Percentiles rank a stretch among this genome's conserved stretches.
phyloP scores from a whole-genome alignment of 2,329 filamentous ascomycete species.

The Talaromyces albobiverticillius region DNA sequence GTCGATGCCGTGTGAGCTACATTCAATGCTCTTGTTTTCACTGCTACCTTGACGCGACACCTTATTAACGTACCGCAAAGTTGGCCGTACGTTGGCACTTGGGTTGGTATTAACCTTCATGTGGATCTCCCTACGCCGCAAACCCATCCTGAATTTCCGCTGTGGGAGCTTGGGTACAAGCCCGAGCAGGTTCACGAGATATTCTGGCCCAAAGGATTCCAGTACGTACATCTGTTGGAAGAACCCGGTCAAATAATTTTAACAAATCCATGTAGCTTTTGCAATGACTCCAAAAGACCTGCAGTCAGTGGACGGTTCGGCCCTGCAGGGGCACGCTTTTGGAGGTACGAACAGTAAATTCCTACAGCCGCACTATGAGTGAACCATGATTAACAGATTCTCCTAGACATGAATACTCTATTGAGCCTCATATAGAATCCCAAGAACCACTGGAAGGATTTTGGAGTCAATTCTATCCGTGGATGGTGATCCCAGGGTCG shows the following conservation, averaged over 20 bases:
- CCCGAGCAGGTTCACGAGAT: slow-evolving; percentile 26
- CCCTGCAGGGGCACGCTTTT: too few species aligned
- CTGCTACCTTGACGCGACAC: slow-evolving; percentile 27
- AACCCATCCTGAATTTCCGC: slow-evolving; percentile 26
- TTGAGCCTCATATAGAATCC: too few species aligned
- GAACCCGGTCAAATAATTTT: too few species aligned
- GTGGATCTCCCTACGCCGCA: slow-evolving; percentile 23
- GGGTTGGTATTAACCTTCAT: slow-evolving; percentile 28
- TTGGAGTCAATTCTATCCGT: too few species aligned
- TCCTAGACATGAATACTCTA: too few species aligned
- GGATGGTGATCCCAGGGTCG: too few species aligned
- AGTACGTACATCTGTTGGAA: too few species aligned
- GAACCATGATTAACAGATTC: not conserved
- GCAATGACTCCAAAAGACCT: too few species aligned
- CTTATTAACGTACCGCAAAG: slow-evolving; percentile 14
- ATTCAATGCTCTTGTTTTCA: slow-evolving; percentile 10
- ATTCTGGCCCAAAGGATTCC: slow-evolving; percentile 26
- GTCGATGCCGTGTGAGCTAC: slow-evolving; percentile 9
- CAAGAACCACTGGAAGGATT: too few species aligned
- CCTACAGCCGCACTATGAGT: slow-evolving; percentile 15
- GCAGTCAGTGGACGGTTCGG: too few species aligned
- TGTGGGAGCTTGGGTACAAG: slow-evolving; percentile 27
- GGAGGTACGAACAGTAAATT: slow-evolving; percentile 16
- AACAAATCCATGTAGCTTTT: too few species aligned
- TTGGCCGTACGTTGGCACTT: slow-evolving; percentile 25